Evolutionary conservation across 1,284 basidiomycete genomes (phyloP).

Genomic region (Coniophora puteana): DNA sequence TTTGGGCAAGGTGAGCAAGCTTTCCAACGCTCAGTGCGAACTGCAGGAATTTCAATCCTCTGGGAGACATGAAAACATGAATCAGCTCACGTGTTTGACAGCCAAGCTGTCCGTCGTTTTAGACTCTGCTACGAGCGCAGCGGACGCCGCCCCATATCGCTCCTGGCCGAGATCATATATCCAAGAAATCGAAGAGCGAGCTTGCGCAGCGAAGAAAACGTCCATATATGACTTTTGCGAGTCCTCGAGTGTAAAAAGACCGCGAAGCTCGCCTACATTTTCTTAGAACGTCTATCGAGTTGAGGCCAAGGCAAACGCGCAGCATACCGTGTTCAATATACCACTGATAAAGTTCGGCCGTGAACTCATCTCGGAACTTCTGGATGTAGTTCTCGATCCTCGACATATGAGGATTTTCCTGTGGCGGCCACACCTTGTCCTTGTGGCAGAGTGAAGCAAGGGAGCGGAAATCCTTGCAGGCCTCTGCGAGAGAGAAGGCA

Average conservation of each 20-base stretch:
- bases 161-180: conserved; percentile 81
- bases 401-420: conserved; percentile 55
- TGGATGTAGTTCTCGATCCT: conserved; percentile 75
- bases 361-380: conserved; percentile 81
- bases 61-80: conserved; percentile 1
- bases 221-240: conserved; percentile 65
- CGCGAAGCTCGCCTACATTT: conserved; percentile 70
- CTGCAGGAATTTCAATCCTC: too few relatives aligned
- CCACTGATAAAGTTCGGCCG: conserved; percentile 86
- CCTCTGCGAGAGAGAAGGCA: conserved; percentile 82
- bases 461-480: conserved; percentile 80
- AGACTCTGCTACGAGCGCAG: conserved; percentile 62
- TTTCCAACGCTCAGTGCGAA: conserved; percentile 91
- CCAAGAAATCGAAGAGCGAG: conserved; percentile 78
- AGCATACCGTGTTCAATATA: conserved; percentile 71
- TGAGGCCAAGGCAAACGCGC: conserved; percentile 12
- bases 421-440: conserved; percentile 57
- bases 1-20: conserved; percentile 75
- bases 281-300: too few relatives aligned
- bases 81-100: conserved; percentile 64
- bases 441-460: conserved; percentile 81
- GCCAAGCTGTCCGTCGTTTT: conserved; percentile 54
- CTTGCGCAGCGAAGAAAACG: conserved; percentile 66
- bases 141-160: conserved; percentile 64
- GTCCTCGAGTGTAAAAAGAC: conserved; percentile 73